Conservation (phyloP, 1,139 yeast species). For the Taphrina deformans region DNA sequence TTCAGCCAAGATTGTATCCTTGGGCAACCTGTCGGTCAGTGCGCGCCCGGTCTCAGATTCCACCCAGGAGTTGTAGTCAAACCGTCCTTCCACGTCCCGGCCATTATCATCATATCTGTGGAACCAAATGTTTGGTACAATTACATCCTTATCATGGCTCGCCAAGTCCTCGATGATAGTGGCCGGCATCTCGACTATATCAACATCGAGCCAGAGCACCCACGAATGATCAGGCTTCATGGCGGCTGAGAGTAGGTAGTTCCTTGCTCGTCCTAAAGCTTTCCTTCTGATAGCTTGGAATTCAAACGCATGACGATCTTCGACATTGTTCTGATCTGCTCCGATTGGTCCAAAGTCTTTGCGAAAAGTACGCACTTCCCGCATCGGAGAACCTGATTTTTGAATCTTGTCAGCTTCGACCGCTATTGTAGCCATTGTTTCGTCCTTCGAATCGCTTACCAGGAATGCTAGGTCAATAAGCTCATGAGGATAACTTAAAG, state of each 20-base stretch:
- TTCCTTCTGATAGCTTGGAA: slow-evolving; percentile 87
- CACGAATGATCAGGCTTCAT: slow-evolving; percentile 83
- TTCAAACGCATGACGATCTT: slow-evolving; percentile 80
- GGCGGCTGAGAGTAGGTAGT: slow-evolving; percentile 78
- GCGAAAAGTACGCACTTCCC: slow-evolving; percentile 71
- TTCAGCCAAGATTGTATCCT: slow-evolving; percentile 86
- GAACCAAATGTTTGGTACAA: slow-evolving; percentile 86
- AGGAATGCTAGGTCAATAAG: slow-evolving; percentile 80
- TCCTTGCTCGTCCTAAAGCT: slow-evolving; percentile 86
- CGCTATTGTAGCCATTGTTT: slow-evolving; percentile 66
- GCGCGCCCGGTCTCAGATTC: slow-evolving; percentile 72
- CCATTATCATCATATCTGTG: slow-evolving; percentile 71
- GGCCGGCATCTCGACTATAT: slow-evolving; percentile 79
- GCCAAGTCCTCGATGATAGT: slow-evolving; percentile 75
- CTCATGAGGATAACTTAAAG: slow-evolving; percentile 78
- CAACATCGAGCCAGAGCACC: slow-evolving; percentile 95
- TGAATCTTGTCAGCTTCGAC: slow-evolving; percentile 47
- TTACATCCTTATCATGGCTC: slow-evolving; percentile 71
- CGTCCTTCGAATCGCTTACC: slow-evolving; percentile 73
- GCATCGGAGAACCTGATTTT: slow-evolving; percentile 47
- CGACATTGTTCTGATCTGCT: slow-evolving; percentile 46
- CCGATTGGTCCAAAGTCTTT: slow-evolving; percentile 84
- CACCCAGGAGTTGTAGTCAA: slow-evolving; percentile 67
- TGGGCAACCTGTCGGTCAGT: slow-evolving; percentile 64
- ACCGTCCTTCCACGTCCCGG: slow-evolving; percentile 53